Evolutionary conservation across 139 green algal species (phyloP).

Genomic region (Chlorella sp.): DNA sequence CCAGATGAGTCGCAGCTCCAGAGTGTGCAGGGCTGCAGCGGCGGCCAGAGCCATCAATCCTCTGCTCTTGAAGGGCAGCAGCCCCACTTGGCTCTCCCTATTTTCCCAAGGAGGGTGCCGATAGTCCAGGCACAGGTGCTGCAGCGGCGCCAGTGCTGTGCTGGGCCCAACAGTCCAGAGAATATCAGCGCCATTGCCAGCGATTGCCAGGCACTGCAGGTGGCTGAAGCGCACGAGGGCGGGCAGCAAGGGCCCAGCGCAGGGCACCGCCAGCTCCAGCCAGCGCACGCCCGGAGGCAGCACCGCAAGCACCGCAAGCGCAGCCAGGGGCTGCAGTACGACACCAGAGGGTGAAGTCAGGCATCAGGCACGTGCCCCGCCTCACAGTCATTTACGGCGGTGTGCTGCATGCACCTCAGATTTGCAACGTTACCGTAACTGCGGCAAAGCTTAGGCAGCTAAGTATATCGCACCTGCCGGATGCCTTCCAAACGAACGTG

Average conservation of each 20-base stretch:
- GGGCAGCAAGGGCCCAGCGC: background rate
- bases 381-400: too few species aligned
- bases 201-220: background rate
- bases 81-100: too few species aligned
- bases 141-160: background rate
- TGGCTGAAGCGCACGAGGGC: background rate
- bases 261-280: background rate
- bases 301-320: background rate
- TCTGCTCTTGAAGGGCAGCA: too few species aligned
- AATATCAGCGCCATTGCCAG: background rate
- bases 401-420: too few species aligned
- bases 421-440: too few species aligned
- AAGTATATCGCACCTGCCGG: too few species aligned
- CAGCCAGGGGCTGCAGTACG: background rate
- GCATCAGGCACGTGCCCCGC: too few species aligned
- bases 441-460: too few species aligned
- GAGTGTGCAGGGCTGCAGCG: background rate
- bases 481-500: background rate
- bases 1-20: background rate
- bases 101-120: too few species aligned
- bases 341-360: too few species aligned
- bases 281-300: background rate
- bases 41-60: background rate
- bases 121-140: background rate
- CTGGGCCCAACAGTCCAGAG: background rate